phyloP scores from a whole-genome alignment of 768 basidiomycete genomes.

The Boletus reticuloceps region DNA sequence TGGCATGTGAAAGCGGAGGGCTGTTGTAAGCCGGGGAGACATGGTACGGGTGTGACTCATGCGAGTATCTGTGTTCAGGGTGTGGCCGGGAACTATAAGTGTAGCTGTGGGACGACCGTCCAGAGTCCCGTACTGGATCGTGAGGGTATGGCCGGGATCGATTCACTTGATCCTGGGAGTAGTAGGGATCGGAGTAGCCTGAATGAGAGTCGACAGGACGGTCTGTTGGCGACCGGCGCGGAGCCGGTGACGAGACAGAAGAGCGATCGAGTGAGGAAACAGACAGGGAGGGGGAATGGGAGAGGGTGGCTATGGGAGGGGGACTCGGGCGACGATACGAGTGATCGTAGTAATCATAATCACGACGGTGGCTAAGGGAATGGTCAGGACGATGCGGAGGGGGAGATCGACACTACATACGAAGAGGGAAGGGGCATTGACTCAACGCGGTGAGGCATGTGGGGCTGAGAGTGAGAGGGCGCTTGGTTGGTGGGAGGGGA shows the following conservation, averaged over 20 bases:
- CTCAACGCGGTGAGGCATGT: conserved; percentile 56
- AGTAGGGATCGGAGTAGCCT: conserved; percentile 37
- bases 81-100: conserved; percentile 26
- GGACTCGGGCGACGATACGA: conserved; percentile 42
- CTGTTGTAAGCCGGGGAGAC: conserved; percentile 24
- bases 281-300: conserved; percentile 61
- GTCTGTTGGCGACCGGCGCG: conserved; percentile 41
- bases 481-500: conserved; percentile 13
- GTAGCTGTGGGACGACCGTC: conserved; percentile 37
- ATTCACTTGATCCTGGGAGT: conserved; percentile 35
- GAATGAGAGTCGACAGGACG: conserved; percentile 29
- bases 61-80: conserved; percentile 31
- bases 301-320: conserved; percentile 47
- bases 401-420: conserved; percentile 27
- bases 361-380: conserved; percentile 32
- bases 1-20: conserved; percentile 26
- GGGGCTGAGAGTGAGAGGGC: conserved; percentile 11
- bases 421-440: conserved; percentile 32
- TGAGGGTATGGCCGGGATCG: conserved; percentile 33
- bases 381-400: conserved; percentile 32
- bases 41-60: conserved; percentile 34
- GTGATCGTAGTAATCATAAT: conserved; percentile 43
- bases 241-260: conserved; percentile 56
- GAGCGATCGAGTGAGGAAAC: conserved; percentile 60
- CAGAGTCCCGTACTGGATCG: conserved; percentile 32